A percentile compares a stretch with the other conserved stretches of the same genome.
These are phyloP conservation scores for Schizosaccharomyces octosporus DNA, from an alignment of 805 yeast species.

Conservation along the genomic window DNA sequence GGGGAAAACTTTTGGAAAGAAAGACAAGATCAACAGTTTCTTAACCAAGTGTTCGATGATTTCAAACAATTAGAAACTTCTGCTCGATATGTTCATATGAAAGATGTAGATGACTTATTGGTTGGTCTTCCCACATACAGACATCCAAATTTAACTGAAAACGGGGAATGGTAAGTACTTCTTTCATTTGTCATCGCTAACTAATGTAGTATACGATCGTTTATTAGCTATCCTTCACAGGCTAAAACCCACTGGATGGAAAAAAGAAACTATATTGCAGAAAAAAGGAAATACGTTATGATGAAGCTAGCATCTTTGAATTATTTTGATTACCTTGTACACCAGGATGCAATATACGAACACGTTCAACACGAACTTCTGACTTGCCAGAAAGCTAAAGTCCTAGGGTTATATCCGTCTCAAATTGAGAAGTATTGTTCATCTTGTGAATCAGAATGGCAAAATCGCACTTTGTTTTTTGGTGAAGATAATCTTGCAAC, in stretches of 20 bases:
- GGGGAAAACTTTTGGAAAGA: not conserved
- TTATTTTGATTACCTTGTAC: not conserved
- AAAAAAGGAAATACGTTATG: not conserved
- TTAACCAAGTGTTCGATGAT: not conserved
- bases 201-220: not conserved
- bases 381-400: not conserved
- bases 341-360: not conserved
- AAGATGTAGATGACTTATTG: not conserved
- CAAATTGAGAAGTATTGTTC: not conserved
- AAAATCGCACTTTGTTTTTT: not conserved
- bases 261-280: not conserved
- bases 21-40: not conserved
- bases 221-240: not conserved
- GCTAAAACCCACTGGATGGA: not conserved
- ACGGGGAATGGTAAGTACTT: not conserved
- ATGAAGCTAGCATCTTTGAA: not conserved
- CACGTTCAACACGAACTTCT: not conserved
- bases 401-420: not conserved
- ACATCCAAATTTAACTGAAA: not conserved
- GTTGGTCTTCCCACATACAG: not conserved
- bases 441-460: not conserved
- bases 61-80: not conserved
- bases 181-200: not conserved
- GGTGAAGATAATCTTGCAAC: not conserved
- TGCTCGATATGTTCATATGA: not conserved